Conservation (phyloP, 164 flowering plant species). For the Vitis rupestris region DNA sequence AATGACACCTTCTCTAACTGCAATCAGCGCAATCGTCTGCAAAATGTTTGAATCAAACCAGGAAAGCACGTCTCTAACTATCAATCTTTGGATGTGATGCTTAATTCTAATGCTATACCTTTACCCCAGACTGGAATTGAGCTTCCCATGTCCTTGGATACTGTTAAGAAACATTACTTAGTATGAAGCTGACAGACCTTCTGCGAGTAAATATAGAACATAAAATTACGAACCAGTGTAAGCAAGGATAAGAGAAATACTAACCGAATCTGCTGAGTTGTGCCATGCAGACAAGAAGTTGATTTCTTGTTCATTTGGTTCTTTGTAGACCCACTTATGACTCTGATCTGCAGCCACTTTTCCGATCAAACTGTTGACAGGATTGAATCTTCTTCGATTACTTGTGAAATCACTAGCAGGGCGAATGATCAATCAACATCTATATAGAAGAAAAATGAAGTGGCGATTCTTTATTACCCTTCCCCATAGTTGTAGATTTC, state of each 20-base stretch:
- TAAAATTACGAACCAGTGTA: constrained; percentile 6
- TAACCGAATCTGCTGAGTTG: constrained; percentile 80
- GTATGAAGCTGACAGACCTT: background rate
- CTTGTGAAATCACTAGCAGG: background rate
- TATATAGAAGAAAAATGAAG: background rate
- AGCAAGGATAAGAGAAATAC: constrained; percentile 4
- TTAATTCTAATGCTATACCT: constrained; percentile 40
- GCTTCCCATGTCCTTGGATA: constrained; percentile 99
- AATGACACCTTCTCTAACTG: constrained; percentile 92
- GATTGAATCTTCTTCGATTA: background rate
- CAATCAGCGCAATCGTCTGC: constrained; percentile 95
- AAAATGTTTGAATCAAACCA: constrained; percentile 9
- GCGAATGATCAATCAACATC: background rate
- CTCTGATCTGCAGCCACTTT: constrained; percentile 95
- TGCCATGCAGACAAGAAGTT: constrained; percentile 95
- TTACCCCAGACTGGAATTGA: constrained; percentile 92
- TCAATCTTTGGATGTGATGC: background rate
- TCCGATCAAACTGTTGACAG: constrained; percentile 69
- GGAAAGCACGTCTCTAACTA: background rate
- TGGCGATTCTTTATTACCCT: constrained; percentile 46
- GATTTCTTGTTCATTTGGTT: constrained; percentile 81
- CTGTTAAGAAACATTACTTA: constrained; percentile 31
- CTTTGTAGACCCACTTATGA: constrained; percentile 89
- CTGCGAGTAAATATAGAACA: background rate
- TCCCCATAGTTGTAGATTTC: constrained; percentile 99